Evolutionary conservation across 257 asterid species (phyloP).

Genomic region (Przewalskia tangutica): DNA sequence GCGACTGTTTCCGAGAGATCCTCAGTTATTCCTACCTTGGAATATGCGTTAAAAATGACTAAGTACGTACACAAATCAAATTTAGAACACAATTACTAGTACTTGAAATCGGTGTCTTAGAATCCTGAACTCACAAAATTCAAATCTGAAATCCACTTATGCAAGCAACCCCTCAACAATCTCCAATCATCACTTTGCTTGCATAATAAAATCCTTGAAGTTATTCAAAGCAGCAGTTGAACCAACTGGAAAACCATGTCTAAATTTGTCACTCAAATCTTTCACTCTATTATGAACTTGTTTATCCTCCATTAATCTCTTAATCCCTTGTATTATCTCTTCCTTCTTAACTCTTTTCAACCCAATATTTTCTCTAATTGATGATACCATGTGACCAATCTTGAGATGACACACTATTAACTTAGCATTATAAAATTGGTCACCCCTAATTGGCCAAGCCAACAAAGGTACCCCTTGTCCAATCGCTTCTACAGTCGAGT

Average conservation of each 20-base stretch:
- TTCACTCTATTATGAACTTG: slow-evolving; percentile 32
- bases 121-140: too few relatives aligned
- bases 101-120: too few relatives aligned
- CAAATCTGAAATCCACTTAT: too few relatives aligned
- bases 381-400: slow-evolving; percentile 32
- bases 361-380: slow-evolving; percentile 16
- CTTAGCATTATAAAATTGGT: slow-evolving; percentile 51
- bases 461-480: slow-evolving; percentile 51
- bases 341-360: slow-evolving; percentile 31
- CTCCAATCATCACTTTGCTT: not conserved
- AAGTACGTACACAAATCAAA: too few relatives aligned
- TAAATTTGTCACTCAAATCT: slow-evolving; percentile 18
- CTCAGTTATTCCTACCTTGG: too few relatives aligned
- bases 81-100: too few relatives aligned
- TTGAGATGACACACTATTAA: slow-evolving; percentile 32
- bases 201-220: not conserved
- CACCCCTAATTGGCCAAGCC: slow-evolving; percentile 87
- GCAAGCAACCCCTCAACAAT: not conserved
- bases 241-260: slow-evolving; percentile 41
- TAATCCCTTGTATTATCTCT: slow-evolving; percentile 36
- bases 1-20: too few relatives aligned
- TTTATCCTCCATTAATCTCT: slow-evolving; percentile 38
- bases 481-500: slow-evolving; percentile 52
- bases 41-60: too few relatives aligned
- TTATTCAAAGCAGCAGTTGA: slow-evolving; percentile 9